These are phyloP conservation scores for Botrytis hyacinthi DNA, from an alignment of 2,329 filamentous ascomycete genomes.

Conservation along the genomic window DNA sequence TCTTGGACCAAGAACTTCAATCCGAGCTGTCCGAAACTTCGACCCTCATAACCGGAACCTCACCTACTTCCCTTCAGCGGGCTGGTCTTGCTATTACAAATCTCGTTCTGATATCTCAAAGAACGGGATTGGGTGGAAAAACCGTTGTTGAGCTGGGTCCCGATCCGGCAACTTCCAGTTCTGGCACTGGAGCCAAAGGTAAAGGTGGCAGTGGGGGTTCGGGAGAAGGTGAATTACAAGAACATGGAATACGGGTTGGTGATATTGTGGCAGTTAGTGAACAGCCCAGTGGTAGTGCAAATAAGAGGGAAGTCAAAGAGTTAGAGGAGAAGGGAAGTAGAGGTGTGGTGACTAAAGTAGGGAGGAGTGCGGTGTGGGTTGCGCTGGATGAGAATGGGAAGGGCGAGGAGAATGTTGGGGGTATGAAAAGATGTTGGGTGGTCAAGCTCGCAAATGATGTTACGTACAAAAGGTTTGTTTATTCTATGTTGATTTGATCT, in stretches of 20 bases:
- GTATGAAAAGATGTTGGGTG: conserved; percentile 53
- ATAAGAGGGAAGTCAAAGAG: conserved; percentile 66
- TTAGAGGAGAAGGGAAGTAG: conserved; percentile 65
- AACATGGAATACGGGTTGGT: conserved; percentile 72
- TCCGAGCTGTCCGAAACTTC: conserved; percentile 71
- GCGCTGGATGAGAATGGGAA: conserved; percentile 64
- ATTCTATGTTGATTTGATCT: conserved; percentile 13
- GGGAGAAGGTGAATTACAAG: conserved; percentile 56
- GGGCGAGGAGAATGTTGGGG: conserved; percentile 44
- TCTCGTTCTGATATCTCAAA: conserved; percentile 68
- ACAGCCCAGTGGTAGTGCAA: conserved; percentile 63
- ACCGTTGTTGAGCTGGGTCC: conserved; percentile 77
- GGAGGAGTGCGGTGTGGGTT: conserved; percentile 58
- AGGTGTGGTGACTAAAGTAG: conserved; percentile 68
- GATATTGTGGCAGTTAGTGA: conserved; percentile 77
- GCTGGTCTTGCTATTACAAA: conserved; percentile 79
- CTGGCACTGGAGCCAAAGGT: neutral
- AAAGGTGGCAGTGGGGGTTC: conserved; percentile 41
- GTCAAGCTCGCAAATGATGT: conserved; percentile 69
- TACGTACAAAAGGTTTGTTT: conserved; percentile 50
- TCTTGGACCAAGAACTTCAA: conserved; percentile 69
- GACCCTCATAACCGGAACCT: conserved; percentile 63
- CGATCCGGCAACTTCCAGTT: conserved; percentile 60
- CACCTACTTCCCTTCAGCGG: conserved; percentile 67
- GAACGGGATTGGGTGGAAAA: conserved; percentile 89